phyloP scores from a whole-genome alignment of 306 rosid species.

The Albizia julibrissin region DNA sequence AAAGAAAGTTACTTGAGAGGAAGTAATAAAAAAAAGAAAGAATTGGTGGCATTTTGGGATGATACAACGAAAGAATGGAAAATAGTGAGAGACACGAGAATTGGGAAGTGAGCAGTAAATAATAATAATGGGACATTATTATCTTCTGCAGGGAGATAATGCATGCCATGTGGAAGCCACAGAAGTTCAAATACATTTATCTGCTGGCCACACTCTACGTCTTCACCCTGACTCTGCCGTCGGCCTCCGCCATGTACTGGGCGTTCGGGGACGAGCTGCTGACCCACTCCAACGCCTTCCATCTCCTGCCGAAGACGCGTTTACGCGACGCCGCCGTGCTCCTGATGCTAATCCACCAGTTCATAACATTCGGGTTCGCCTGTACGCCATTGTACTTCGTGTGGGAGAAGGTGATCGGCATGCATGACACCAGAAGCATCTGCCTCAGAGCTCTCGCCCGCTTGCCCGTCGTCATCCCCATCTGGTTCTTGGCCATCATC shows the following conservation, averaged over 20 bases:
- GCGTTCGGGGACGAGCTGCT: slow-evolving; percentile 72
- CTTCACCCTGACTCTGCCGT: slow-evolving; percentile 69
- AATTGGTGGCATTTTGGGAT: background rate
- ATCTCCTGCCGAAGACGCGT: slow-evolving; percentile 54
- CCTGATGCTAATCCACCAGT: slow-evolving; percentile 77
- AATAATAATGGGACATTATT: background rate
- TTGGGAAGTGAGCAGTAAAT: background rate
- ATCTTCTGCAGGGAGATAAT: slow-evolving; percentile 57
- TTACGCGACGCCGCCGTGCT: slow-evolving; percentile 75
- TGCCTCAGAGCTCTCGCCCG: slow-evolving; percentile 65
- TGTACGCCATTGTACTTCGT: slow-evolving; percentile 72
- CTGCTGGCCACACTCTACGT: slow-evolving; percentile 65
- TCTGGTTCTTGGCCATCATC: slow-evolving; percentile 70
- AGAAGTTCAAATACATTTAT: slow-evolving; percentile 66
- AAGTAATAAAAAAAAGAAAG: background rate
- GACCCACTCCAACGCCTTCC: slow-evolving; percentile 64
- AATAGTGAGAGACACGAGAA: background rate
- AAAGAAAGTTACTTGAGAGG: no score
- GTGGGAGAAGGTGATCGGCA: slow-evolving; percentile 79
- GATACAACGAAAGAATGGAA: background rate
- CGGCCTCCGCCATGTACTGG: slow-evolving; percentile 67
- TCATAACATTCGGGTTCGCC: slow-evolving; percentile 74
- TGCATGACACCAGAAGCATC: slow-evolving; percentile 69
- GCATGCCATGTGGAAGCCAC: slow-evolving; percentile 90
- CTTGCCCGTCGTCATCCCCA: slow-evolving; percentile 65